Percentiles rank a stretch among this genome's conserved stretches.
phyloP scores from a whole-genome alignment of 2,329 filamentous ascomycete species.

The Shiraia sp. region DNA sequence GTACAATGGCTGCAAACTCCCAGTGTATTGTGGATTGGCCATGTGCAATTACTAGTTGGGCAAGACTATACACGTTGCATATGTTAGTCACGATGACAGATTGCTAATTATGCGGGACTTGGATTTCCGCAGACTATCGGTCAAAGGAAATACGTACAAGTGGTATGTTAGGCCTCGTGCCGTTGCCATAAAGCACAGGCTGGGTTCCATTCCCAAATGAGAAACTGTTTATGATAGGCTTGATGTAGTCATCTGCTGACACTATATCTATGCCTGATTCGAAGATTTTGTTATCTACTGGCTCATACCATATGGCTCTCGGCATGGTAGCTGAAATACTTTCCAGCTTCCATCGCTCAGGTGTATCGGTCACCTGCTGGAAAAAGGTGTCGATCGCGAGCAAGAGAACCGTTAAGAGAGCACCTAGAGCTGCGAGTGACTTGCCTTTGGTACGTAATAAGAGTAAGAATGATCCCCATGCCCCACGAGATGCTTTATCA shows the following conservation, averaged over 20 bases:
- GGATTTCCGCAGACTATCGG: too few relatives aligned
- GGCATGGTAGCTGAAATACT: slow-evolving; percentile 2
- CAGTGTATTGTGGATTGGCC: slow-evolving; percentile 18
- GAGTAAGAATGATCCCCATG: slow-evolving; percentile 22
- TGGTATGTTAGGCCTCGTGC: slow-evolving; percentile 4
- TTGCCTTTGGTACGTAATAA: slow-evolving; percentile 19
- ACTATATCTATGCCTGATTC: neutral
- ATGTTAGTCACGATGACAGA: too few relatives aligned
- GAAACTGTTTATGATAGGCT: slow-evolving; percentile 1
- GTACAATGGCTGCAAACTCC: slow-evolving; percentile 24
- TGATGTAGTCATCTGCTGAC: neutral
- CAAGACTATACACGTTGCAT: too few relatives aligned
- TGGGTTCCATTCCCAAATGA: slow-evolving; percentile 10
- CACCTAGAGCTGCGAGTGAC: slow-evolving; percentile 19
- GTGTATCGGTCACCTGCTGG: slow-evolving; percentile 24
- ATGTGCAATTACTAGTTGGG: slow-evolving; percentile 25
- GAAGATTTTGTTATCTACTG: slow-evolving; percentile 2
- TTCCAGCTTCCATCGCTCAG: slow-evolving; percentile 1
- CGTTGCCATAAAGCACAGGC: slow-evolving; percentile 7
- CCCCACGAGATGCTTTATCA: slow-evolving; percentile 28
- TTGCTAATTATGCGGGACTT: too few relatives aligned
- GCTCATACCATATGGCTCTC: slow-evolving; percentile 6
- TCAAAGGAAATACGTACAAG: too few relatives aligned
- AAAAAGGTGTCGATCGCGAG: slow-evolving; percentile 31
- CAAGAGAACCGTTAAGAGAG: slow-evolving; percentile 17